These are phyloP conservation scores for Ascochyta lentis DNA, from an alignment of 2,329 filamentous ascomycete genomes.

Conservation along the genomic window DNA sequence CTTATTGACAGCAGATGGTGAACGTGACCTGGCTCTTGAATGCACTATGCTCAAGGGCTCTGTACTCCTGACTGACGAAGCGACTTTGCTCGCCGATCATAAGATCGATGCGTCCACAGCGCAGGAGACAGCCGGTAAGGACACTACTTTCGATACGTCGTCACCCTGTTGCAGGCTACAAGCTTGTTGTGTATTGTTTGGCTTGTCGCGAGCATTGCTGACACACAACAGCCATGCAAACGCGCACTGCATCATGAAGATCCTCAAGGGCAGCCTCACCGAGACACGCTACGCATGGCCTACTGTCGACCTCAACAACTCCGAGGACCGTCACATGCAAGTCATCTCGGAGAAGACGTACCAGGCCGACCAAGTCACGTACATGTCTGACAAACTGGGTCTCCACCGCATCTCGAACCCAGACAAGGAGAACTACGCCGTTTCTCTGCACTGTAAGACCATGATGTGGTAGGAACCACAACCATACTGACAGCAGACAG, in stretches of 20 bases:
- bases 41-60: constrained; percentile 4
- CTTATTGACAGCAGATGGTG: constrained; percentile 43
- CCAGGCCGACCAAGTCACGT: constrained; percentile 76
- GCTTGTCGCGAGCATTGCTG: neutral
- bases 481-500: constrained; percentile 36
- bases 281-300: constrained; percentile 86
- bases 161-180: neutral
- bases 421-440: constrained; percentile 73
- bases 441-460: constrained; percentile 76
- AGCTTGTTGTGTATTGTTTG: neutral
- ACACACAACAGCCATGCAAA: constrained; percentile 58
- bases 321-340: constrained; percentile 61
- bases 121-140: constrained; percentile 39
- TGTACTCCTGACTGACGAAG: constrained; percentile 40
- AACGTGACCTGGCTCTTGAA: constrained; percentile 1
- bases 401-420: constrained; percentile 83
- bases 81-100: constrained; percentile 37
- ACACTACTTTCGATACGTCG: constrained; percentile 15
- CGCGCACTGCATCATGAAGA: constrained; percentile 91
- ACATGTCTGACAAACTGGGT: constrained; percentile 89
- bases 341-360: constrained; percentile 73
- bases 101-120: constrained; percentile 37
- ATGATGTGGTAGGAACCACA: neutral
- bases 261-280: constrained; percentile 77
- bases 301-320: constrained; percentile 53